Evolutionary conservation across 257 asterid genomes (phyloP).

Genomic region (Plantago elongata): DNA sequence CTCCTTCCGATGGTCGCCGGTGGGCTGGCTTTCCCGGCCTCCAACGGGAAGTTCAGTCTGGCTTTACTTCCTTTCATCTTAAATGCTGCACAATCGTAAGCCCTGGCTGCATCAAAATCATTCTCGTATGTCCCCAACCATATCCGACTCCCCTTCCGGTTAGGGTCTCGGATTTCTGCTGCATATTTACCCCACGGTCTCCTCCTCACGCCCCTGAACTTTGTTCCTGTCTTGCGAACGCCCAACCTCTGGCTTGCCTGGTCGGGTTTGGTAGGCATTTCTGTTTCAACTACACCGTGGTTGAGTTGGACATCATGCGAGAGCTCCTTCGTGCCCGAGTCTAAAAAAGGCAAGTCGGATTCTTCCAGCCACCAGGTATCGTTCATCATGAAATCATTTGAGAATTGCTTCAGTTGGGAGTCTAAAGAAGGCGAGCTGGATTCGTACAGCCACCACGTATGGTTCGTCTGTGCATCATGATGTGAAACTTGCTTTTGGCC

Average conservation of each 20-base stretch:
- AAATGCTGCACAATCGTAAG: slow-evolving; percentile 80
- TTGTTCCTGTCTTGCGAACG: slow-evolving; percentile 19
- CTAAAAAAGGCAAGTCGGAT: slow-evolving; percentile 29
- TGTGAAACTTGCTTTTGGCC: slow-evolving; percentile 22
- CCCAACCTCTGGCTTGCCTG: background rate
- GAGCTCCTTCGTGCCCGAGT: slow-evolving; percentile 27
- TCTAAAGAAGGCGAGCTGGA: slow-evolving; percentile 29
- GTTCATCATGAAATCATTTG: slow-evolving; percentile 8
- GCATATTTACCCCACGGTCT: slow-evolving; percentile 95
- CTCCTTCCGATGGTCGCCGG: slow-evolving; percentile 43
- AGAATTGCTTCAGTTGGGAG: slow-evolving; percentile 27
- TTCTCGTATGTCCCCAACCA: slow-evolving; percentile 78
- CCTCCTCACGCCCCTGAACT: slow-evolving; percentile 71
- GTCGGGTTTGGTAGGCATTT: slow-evolving; percentile 16
- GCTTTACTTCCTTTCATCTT: slow-evolving; percentile 80
- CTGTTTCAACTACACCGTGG: slow-evolving; percentile 26
- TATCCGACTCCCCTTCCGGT: slow-evolving; percentile 60
- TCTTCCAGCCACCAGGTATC: background rate
- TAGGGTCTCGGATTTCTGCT: slow-evolving; percentile 80
- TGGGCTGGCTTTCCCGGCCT: slow-evolving; percentile 58
- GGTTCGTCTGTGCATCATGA: slow-evolving; percentile 11
- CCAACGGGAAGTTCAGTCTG: slow-evolving; percentile 67
- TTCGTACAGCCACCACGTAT: background rate
- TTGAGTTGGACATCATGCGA: slow-evolving; percentile 9
- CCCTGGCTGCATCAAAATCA: slow-evolving; percentile 73